A percentile compares a stretch with the other conserved stretches of the same genome.
These are phyloP conservation scores for Priceomyces melissophilus DNA, from an alignment of 805 yeast species.

Conservation along the genomic window DNA sequence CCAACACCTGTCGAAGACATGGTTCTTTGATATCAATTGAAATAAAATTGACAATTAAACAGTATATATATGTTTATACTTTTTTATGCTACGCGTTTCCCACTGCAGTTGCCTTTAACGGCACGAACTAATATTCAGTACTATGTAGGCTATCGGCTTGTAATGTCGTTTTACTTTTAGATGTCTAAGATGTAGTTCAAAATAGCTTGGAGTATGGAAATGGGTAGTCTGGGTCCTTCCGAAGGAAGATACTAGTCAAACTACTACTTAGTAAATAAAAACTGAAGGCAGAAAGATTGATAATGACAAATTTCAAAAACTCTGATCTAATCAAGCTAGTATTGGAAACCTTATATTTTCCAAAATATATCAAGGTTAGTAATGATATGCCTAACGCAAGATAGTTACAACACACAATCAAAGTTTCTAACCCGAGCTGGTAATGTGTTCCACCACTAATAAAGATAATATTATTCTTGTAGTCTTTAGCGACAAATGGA, in stretches of 20 bases:
- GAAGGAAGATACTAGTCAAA: slow-evolving; percentile 41
- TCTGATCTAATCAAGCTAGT: slow-evolving; percentile 17
- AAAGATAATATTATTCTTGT: slow-evolving; percentile 48
- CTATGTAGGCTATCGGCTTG: background rate
- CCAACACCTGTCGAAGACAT: background rate
- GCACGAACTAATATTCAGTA: background rate
- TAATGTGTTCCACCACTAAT: slow-evolving; percentile 63
- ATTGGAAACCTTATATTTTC: slow-evolving; percentile 22
- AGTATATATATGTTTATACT: no score
- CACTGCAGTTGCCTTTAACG: background rate
- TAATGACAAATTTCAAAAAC: slow-evolving; percentile 11
- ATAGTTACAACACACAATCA: slow-evolving; percentile 52
- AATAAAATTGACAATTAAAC: no score
- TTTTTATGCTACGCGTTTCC: no score
- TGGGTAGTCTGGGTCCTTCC: slow-evolving; percentile 51
- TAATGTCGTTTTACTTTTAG: no score
- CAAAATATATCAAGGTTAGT: slow-evolving; percentile 39
- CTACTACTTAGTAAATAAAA: slow-evolving; percentile 40
- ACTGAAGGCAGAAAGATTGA: slow-evolving; percentile 19
- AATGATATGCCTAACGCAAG: slow-evolving; percentile 40
- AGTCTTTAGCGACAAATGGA: slow-evolving; percentile 58
- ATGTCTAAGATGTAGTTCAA: slow-evolving; percentile 8
- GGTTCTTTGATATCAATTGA: background rate
- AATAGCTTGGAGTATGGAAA: slow-evolving; percentile 32
- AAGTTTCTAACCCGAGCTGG: slow-evolving; percentile 70